Evolutionary conservation across 768 basidiomycete species (phyloP).

Genomic region (Leccinellum rugosiceps): DNA sequence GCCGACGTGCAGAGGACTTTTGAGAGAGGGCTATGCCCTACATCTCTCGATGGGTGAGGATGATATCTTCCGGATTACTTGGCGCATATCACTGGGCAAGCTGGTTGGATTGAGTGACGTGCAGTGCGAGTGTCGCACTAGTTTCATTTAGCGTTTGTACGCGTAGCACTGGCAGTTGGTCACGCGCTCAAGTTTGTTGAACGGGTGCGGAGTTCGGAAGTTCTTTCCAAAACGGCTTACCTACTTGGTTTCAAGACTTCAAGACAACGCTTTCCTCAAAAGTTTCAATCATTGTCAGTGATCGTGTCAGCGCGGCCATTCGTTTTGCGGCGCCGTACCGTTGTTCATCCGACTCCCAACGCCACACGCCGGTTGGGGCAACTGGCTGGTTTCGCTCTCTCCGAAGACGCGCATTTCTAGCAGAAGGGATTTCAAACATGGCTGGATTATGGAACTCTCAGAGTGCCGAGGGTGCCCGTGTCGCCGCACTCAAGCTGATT

Average conservation of each 20-base stretch:
- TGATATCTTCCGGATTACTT: no score
- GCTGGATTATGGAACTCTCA: conserved; percentile 47
- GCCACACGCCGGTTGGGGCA: no score
- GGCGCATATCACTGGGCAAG: no score
- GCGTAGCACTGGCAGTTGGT: no score
- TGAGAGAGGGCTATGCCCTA: no score
- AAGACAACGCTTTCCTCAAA: not conserved
- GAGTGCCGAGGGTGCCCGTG: conserved; percentile 70
- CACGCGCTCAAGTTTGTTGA: not conserved
- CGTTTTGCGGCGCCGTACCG: not conserved
- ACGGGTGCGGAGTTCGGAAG: conserved; percentile 4
- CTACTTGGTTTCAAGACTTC: no score
- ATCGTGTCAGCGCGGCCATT: not conserved
- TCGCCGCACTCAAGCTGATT: conserved; percentile 89
- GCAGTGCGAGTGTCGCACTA: no score
- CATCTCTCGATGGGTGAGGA: no score
- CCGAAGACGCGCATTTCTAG: not conserved
- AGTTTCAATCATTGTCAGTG: not conserved
- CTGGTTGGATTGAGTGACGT: no score
- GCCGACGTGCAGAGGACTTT: no score
- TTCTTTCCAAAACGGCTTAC: conserved; percentile 7
- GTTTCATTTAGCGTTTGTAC: no score
- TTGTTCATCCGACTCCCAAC: not conserved
- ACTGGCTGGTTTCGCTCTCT: no score
- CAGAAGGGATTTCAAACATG: conserved; percentile 34